Base-by-base conservation (phyloP, 805 yeast genomes). In the Myxozyma mucilagina region DNA sequence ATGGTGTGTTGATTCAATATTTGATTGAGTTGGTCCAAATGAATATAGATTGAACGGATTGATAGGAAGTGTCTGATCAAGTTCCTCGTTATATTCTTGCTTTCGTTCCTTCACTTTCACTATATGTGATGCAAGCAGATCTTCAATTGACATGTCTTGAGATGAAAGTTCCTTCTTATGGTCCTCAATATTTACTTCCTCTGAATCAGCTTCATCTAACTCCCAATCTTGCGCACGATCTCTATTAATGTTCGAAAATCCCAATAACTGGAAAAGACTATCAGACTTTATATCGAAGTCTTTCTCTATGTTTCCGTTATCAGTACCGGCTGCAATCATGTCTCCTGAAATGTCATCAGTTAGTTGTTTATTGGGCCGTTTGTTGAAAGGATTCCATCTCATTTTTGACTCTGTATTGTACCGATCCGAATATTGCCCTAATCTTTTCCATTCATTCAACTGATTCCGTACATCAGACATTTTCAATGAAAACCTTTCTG, bases 381-480 rank as follows among this genome's bases (percentile, higher is more conserved):
- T 48, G 8, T 24, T 8, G 20, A 56, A 56, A 3, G 60, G 60
- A 11, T 43, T 57, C 60, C 60, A 57, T 34, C 36, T 43, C 11
- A 56, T 29, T 16, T 34, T 41, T 31, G 32, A 32, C 5, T 49
- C 45, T 4, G 48, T 4, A n/a, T 41, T 11, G 8, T 10, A 24
- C 11, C 24, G 32, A 18, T 31, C 41, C 11, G 56, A 2, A 2
- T 13, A 39, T 14, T 16, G 11, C n/a, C 9, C 20, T 13, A 10
- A 8, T 16, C 32, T 16, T 18, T 38, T 43, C 60, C 60, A 56
- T 16, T 44, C 51, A 20, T 24, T 16, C 8, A 56, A 34, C 10
- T 24, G 43, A 10, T 20, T 32, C 36, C 45, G 16, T 10, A 50
- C 31, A 14, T 56, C 52, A 38, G 20, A 18, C 55, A 50, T 29